Evolutionary conservation across 2,329 filamentous ascomycete species (phyloP), one percentile per base, ranked within the genome.

Genomic region (Colletotrichum navitas): DNA sequence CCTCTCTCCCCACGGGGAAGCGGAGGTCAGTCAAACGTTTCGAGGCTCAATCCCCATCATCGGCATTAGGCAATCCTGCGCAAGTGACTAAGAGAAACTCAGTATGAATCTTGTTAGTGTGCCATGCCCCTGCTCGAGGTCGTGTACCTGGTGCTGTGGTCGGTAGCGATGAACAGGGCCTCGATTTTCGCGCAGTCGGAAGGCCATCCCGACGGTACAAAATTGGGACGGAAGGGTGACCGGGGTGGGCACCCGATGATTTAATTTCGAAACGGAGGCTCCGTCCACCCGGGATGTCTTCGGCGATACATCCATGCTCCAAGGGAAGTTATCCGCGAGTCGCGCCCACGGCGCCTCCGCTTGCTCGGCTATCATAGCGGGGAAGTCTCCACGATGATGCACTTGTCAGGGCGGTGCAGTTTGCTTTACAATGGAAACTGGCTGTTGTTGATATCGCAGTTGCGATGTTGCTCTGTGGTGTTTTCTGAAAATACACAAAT

Each of bases 311-410:
- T 29, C 65, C 59, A 55, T 36, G 67, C 39, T 43, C 26, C n/a
- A n/a, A 45, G 47, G 56, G 59, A 66, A 66, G 54, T 64, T 56
- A 39, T 41, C 69, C 60, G 65, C 65, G 59, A 71, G 69, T 71
- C 54, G 67, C 49, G 65, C 52, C 56, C 47, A 49, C 47, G 65
- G 59, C 45, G 32, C 36, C 60, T 64, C 65, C 65, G 65, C 65
- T 63, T 68, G 65, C 65, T 63, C 63, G 43, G 26, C 32, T 34
- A 34, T 34, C 24, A 39, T 5, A 29, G 59, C 45, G 32, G 59
- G 45, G 21, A 62, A 39, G 59, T 34, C 43, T 62, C 47, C 59
- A 49, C 59, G 45, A 26, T n/a, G n/a, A 36, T 45, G 60, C 7
- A 39, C 26, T 36, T 18, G 18, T 36, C 34, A 56, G 34, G 34